Evolutionary conservation across 2,329 filamentous ascomycete genomes (phyloP), one percentile per base, ranked within the genome.

Genomic region (Nothophoma quercina): DNA sequence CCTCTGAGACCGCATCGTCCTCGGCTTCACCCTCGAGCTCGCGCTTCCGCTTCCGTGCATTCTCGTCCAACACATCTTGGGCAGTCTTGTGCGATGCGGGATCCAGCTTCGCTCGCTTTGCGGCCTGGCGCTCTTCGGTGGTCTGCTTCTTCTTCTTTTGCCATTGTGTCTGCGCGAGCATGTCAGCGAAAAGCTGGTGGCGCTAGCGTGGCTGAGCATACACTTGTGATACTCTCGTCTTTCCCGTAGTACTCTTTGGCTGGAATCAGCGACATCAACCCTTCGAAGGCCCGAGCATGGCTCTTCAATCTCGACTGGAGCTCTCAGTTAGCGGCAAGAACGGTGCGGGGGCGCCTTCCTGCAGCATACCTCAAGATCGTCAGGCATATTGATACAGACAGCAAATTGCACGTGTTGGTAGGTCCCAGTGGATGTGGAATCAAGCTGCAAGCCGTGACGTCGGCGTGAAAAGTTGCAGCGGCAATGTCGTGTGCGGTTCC

Each of bases 101-200:
- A 68, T 98, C 91, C 32, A 98, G 83, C 78, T 97, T 98, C 55
- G 89, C 91, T 70, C 88, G 85, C 78, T 92, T 92, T 32, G 71
- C 71, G n/a, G 71, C 68, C 53, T 65, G 64, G 46, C 49, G 91
- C 90, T 62, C 89, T 87, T 74, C 89, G 73, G 96, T 96, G 42
- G 91, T 93, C 78, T 98, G 93, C 80, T 98, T 98, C 78, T 95
- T 96, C 71, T 88, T 88, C 74, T 88, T 87, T 89, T 91, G 96
- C 91, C 92, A 96, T 87, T 97, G 91, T 67, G 95, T 89, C 91
- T 96, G 45, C 28, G 29, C n/a, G 26, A 55, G 51, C 23, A 30
- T 44, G 55, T 57, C 45, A 63, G 59, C 38, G 49, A 18, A 40
- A 30, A 40, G 45, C 22, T 46, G 32, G 51, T 39, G 51, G 46